Percentiles rank a stretch among this genome's conserved stretches.
Evolutionary conservation across 148 eudicot species (phyloP).

Genomic region (Diospyros lotus): DNA sequence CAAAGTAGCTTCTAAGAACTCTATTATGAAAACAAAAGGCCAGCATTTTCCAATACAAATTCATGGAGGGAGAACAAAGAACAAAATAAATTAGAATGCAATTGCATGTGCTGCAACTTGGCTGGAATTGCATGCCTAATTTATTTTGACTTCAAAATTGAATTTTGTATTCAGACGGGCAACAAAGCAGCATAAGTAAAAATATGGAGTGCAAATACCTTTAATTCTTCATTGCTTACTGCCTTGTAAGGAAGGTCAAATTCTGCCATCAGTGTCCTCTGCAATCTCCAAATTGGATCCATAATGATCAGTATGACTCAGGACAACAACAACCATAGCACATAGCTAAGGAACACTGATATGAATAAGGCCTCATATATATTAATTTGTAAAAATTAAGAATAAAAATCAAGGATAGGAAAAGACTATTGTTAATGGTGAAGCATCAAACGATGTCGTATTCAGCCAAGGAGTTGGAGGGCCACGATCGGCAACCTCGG

Average conservation of each 20-base stretch:
- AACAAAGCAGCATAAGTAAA: background rate
- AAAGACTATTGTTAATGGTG: too few species aligned
- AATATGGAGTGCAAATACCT: conserved; percentile 39
- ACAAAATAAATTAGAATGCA: background rate
- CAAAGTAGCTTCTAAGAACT: conserved; percentile 3
- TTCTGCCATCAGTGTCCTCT: conserved; percentile 64
- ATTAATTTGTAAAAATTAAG: too few species aligned
- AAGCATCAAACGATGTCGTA: too few species aligned
- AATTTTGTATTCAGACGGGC: background rate
- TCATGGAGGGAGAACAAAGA: too few species aligned
- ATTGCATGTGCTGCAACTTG: background rate
- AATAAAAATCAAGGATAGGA: too few species aligned
- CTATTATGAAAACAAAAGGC: background rate
- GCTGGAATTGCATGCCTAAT: background rate
- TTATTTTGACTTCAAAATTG: background rate
- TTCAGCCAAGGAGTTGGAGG: too few species aligned
- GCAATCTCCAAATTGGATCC: conserved; percentile 12
- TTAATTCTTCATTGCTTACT: conserved; percentile 55
- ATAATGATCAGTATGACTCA: conserved; percentile 5
- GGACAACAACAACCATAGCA: background rate
- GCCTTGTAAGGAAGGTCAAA: conserved; percentile 72
- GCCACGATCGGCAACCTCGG: too few species aligned
- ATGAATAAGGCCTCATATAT: too few species aligned
- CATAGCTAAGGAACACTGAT: too few species aligned
- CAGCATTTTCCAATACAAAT: too few species aligned